Base-by-base conservation (phyloP, 768 basidiomycete genomes). In the Amanita rubescens region DNA sequence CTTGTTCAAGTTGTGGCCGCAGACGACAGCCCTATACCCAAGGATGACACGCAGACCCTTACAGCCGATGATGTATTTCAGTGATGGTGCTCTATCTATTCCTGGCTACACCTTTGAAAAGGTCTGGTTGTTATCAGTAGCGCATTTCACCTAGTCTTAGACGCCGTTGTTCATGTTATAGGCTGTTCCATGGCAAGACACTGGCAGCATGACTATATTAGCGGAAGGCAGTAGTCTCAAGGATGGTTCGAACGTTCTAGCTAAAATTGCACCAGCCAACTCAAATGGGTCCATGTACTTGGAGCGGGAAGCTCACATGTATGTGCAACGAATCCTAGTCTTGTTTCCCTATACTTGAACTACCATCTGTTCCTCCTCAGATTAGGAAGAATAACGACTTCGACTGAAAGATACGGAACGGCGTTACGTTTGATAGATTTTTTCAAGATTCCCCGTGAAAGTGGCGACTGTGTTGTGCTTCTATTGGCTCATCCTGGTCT, bases 281-380 rank as follows among this genome's bases (percentile, higher is more conserved):
- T 82, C 84, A 8, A 85, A 85, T 64, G 84, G 79, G 14, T 84
- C 85, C 3, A 79, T 87, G 73, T 82, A 78, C 65, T 68, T 88
- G 32, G 84, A 87, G 62, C 72, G 85, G 52, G 85, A 88, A 67
- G 81, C 82, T 3, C 84, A 85, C 66, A 81, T 86, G 85, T 84
- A 63, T 55, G 80, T 74, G 35, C 20, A 19, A 53, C 12, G 19
- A 17, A 45, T 42, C 45, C 24, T 33, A 42, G n/a, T 41, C 12
- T 24, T 7, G n/a, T 32, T 19, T 27, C 35, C 48, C 25, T 53
- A 8, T 42, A 24, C 14, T n/a, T n/a, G n/a, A 25, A 17, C 35
- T 49, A 42, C 34, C 50, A 19, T 22, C 14, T 54, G 4, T n/a
- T n/a, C 35, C n/a, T 12, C 19, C 41, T 19, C 54, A 84, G 82